A percentile compares a stretch with the other conserved stretches of the same genome.
phyloP scores from a whole-genome alignment of 2,329 filamentous ascomycete genomes.

The Hortaea sp. region DNA sequence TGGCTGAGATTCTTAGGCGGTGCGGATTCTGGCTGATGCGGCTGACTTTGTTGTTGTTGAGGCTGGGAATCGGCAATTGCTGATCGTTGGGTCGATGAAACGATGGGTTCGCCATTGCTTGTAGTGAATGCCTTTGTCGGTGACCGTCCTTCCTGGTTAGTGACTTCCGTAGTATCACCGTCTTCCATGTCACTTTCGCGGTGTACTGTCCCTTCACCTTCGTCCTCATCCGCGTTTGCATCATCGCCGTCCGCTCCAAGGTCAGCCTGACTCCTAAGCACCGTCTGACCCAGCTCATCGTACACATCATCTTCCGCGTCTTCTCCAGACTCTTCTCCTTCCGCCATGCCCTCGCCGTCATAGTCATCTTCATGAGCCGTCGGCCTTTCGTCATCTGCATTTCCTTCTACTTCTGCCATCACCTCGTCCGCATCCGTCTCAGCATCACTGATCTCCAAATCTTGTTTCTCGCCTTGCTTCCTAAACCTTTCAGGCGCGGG shows the following conservation, averaged over 20 bases:
- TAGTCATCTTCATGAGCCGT: background rate
- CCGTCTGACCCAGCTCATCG: slow-evolving; percentile 25
- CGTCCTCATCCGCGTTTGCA: slow-evolving; percentile 2
- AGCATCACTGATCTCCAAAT: slow-evolving; percentile 15
- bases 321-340: slow-evolving; percentile 6
- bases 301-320: slow-evolving; percentile 29
- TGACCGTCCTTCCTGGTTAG: background rate
- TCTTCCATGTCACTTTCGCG: slow-evolving; percentile 4
- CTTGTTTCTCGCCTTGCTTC: slow-evolving; percentile 5
- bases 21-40: background rate
- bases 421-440: slow-evolving; percentile 7
- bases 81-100: slow-evolving; percentile 24
- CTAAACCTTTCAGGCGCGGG: slow-evolving; percentile 14
- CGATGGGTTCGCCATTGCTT: background rate
- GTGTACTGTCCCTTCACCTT: slow-evolving; percentile 1
- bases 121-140: background rate
- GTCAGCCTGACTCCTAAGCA: slow-evolving; percentile 22
- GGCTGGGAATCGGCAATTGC: slow-evolving; percentile 39
- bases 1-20: background rate
- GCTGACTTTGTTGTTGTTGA: slow-evolving; percentile 1
- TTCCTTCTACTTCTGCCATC: slow-evolving; percentile 5
- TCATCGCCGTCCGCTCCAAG: slow-evolving; percentile 9
- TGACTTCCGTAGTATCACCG: background rate
- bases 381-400: background rate
- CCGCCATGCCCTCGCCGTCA: background rate